A percentile compares a stretch with the other conserved stretches of the same genome.
Conservation (phyloP, 345 rosid genomes). For the Gossypium anomalum region DNA sequence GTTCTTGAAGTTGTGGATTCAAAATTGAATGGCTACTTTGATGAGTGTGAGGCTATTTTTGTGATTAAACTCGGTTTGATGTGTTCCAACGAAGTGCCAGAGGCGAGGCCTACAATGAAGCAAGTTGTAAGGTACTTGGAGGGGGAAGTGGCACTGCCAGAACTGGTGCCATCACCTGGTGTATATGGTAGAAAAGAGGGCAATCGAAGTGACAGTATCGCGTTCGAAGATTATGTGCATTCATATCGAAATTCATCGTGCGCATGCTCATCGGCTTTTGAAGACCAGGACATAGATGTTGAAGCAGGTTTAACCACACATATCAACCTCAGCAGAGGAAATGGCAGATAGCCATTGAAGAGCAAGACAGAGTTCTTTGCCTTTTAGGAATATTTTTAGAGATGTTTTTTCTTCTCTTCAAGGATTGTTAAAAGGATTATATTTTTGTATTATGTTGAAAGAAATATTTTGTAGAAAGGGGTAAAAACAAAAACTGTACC, state of each 20-base stretch:
- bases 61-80: conserved; percentile 69
- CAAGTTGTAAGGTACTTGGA: conserved; percentile 71
- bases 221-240: conserved; percentile 46
- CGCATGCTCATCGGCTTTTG: conserved; percentile 27
- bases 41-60: conserved; percentile 52
- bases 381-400: no score
- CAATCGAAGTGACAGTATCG: conserved; percentile 15
- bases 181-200: conserved; percentile 30
- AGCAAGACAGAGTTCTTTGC: not conserved
- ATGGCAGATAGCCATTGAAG: conserved; percentile 22
- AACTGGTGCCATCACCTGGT: conserved; percentile 45
- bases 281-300: conserved; percentile 33
- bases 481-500: no score
- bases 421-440: no score
- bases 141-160: conserved; percentile 51
- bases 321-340: conserved; percentile 22
- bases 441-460: no score
- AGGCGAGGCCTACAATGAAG: conserved; percentile 66
- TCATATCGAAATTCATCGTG: conserved; percentile 36
- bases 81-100: conserved; percentile 60
- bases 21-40: conserved; percentile 50
- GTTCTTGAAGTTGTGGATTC: conserved; percentile 62
- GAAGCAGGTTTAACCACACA: conserved; percentile 36
- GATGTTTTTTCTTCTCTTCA: no score
- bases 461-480: no score